Evolutionary conservation across 345 rosid species (phyloP).

Genomic region (Citrus sp.): DNA sequence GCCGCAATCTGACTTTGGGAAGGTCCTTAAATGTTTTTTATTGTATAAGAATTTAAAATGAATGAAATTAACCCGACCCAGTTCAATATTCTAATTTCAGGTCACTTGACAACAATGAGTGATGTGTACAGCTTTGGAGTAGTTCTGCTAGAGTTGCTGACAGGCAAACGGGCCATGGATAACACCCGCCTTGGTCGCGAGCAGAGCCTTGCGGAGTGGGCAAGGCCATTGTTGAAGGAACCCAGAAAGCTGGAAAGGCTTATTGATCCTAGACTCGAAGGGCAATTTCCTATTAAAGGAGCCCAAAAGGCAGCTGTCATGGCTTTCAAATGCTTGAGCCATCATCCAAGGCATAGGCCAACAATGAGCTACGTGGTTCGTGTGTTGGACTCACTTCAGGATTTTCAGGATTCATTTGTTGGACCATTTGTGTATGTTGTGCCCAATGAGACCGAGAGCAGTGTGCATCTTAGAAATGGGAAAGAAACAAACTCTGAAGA

Average conservation of each 20-base stretch:
- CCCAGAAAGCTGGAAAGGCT: constrained; percentile 43
- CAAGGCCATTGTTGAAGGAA: constrained; percentile 54
- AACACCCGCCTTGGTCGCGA: constrained; percentile 41
- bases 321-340: constrained; percentile 67
- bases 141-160: constrained; percentile 60
- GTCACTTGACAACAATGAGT: constrained; percentile 72
- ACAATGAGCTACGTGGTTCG: constrained; percentile 59
- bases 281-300: constrained; percentile 49
- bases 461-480: constrained; percentile 4
- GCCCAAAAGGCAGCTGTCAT: constrained; percentile 51
- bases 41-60: not conserved
- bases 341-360: constrained; percentile 60
- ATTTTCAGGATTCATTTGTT: constrained; percentile 31
- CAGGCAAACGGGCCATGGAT: constrained; percentile 60
- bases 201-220: constrained; percentile 67
- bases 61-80: constrained; percentile 6
- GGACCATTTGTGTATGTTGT: constrained; percentile 49
- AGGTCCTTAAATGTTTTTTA: not conserved
- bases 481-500: constrained; percentile 1
- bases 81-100: constrained; percentile 31
- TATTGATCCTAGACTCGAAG: constrained; percentile 62
- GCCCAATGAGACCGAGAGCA: constrained; percentile 26
- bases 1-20: not conserved
- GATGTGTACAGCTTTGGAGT: constrained; percentile 80
- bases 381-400: constrained; percentile 56